Percentiles rank a stretch among this genome's conserved stretches.
phyloP scores from a whole-genome alignment of 257 asterid species.

The Solanum dulcamara region DNA sequence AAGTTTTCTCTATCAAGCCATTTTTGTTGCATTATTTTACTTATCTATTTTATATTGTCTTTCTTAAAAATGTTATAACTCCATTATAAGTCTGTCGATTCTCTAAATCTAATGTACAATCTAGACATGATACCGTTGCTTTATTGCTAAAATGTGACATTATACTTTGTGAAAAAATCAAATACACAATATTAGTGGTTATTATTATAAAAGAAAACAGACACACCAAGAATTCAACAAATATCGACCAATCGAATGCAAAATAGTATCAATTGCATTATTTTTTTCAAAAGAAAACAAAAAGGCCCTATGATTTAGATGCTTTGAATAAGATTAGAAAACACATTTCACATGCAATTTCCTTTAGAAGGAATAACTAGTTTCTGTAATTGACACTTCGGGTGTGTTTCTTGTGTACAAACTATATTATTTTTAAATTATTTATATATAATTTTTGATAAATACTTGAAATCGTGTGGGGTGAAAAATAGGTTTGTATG shows the following conservation, averaged over 20 bases:
- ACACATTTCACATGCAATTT: not conserved
- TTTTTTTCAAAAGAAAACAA: not conserved
- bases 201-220: not conserved
- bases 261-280: not conserved
- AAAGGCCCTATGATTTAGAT: not conserved
- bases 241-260: not conserved
- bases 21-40: not conserved
- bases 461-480: not conserved
- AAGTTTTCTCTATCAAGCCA: not conserved
- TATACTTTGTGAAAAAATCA: not conserved
- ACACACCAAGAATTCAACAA: not conserved
- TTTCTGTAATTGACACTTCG: not conserved
- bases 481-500: too few relatives aligned
- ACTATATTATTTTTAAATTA: not conserved
- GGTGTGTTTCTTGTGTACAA: not conserved
- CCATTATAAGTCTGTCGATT: not conserved
- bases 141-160: not conserved
- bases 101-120: not conserved
- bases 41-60: not conserved
- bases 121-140: not conserved
- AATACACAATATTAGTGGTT: not conserved
- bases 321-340: not conserved
- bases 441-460: not conserved
- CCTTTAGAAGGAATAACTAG: not conserved
- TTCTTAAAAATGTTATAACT: not conserved